Base-by-base conservation (phyloP, 139 green algal genomes). In the Yamagishiella unicocca region DNA sequence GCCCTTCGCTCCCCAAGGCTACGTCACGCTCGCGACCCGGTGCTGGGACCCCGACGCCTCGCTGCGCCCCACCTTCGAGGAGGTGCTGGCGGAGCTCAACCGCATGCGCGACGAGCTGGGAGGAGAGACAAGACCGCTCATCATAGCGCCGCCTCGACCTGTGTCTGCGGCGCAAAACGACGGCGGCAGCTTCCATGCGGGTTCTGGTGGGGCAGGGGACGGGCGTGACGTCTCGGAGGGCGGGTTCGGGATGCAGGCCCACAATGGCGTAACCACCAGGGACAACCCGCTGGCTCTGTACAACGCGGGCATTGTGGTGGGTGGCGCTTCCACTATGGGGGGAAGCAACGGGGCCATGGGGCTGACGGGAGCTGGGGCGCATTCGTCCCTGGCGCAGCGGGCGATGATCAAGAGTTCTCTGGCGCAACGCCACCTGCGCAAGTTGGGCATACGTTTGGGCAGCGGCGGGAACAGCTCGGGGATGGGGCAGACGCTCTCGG, bases 11-110 rank as follows among this genome's bases (percentile, higher is more conserved):
- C 89, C 78, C 7, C 43, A 64, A 8, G 66, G 68, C 27, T 90
- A 85, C 66, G 67, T 89, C 33, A 33, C 14, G 25, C 81, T 90
- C 9, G 81, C 82, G 1, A 45, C 27, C 64, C 50, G 67, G 40
- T 92, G 89, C 85, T 92, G 89, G 89, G 80, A 92, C 64, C 54
- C 85, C 0, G 68, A 61, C 35, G 71, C 89, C 24, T 43, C 78
- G 24, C 43, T 45, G 50, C 83, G 89, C 33, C 89, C 89, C 31
- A 79, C 38, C 0, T 68, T 92, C n/a, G 89, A 89, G 25, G 5
- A 77, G 80, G 80, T 86, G 14, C 85, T 90, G 1, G 40, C 84
- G 21, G 31, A 75, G 81, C 85, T 92, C 38, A 35, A 79, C 25
- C 42, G 31, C 46, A 64, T 88, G 43, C 85, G 89, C 21, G 80